Base-by-base conservation (phyloP, 1,284 basidiomycete genomes). In the Polyporus tsugae region DNA sequence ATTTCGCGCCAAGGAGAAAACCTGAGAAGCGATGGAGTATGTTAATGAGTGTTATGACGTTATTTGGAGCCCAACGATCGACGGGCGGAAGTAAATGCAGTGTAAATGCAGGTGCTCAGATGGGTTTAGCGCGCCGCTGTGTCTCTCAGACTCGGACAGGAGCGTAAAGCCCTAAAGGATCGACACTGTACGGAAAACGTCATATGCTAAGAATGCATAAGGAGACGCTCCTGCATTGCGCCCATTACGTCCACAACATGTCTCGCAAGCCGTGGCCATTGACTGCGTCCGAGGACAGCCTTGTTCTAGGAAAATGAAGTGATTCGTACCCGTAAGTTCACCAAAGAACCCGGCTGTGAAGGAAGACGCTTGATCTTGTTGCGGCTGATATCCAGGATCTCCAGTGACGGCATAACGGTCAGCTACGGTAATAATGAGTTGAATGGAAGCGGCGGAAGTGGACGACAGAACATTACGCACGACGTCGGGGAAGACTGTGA, bases 321-420 rank as follows among this genome's bases (percentile, higher is more conserved):
- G 38, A 39, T n/a, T 39, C 86, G 58, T 78, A 94, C 95, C 70
- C 90, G 89, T 70, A 99, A 90, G 64, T 92, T 88, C 62, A 88
- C 82, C 19, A 99, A 86, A 6, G 90, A 88, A 19, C 96, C 96
- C 4, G 97, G 94, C 67, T 90, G 84, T 1, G 88, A 82, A 10
- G 97, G 97, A 44, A 99, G 82, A 60, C 86, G 83, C 75, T 89
- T 90, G 76, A 99, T 90, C 82, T 93, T 95, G 83, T 99, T 99
- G 73, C 95, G 91, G 73, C 95, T 96, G 60, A 99, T 87, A 80
- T 99, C 97, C 70, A 99, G 84, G 67, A 97, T 98, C 81, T 99
- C 97, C 70, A 99, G 86, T 4, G 92, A 91, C 6, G 93, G 90
- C 83, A 99, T 91, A 29, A 90, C 83, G 63, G 93, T 94, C 64